Base-by-base conservation (phyloP, 2,329 filamentous ascomycete genomes). In the Didymella keratinophila region DNA sequence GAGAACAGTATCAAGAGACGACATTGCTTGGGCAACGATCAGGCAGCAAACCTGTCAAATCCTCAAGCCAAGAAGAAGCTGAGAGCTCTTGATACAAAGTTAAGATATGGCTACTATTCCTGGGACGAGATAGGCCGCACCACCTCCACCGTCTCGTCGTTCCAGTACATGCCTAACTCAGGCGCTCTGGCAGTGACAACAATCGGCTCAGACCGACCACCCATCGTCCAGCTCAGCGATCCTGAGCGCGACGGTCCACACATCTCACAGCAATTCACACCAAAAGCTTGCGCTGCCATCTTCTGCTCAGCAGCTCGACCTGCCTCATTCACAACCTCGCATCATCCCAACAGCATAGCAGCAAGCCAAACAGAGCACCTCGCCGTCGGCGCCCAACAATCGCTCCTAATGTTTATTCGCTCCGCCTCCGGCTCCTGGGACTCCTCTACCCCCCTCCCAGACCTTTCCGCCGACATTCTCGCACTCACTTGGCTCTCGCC, bases 401-500 rank as follows among this genome's bases (percentile, higher is more conserved):
- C 66, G 2, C 52, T 77, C 7, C 57, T 70, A 2, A 48, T 76
- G 7, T 68, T 72, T 32, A 67, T 62, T 1, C 64, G 71, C 23
- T 61, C 60, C 2, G 52, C 53, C 32, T 39, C 56, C 21, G 71
- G 66, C 34, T 44, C 49, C 9, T 77, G 69, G 71, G 57, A 71
- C 55, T 54, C 52, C 1, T 34, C 50, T 4, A 62, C 52, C 1
- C 44, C 46, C 0, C 44, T 65, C 1, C 36, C 64, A n/a, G 39
- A 56, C 7, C 46, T 67, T 1, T n/a, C 58, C 0, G 62, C 68
- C 5, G 75, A 78, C 37, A 62, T 77, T 12, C 63, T 76, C 9
- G 63, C 75, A 0, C 39, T 78, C 4, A 64, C 71, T 20, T 79
- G 76, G 76, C 61, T 77, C 2, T 68, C 64, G 1, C 60, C 65